Base-by-base conservation (phyloP, 2,329 filamentous ascomycete genomes). In the Didymella segeticola region DNA sequence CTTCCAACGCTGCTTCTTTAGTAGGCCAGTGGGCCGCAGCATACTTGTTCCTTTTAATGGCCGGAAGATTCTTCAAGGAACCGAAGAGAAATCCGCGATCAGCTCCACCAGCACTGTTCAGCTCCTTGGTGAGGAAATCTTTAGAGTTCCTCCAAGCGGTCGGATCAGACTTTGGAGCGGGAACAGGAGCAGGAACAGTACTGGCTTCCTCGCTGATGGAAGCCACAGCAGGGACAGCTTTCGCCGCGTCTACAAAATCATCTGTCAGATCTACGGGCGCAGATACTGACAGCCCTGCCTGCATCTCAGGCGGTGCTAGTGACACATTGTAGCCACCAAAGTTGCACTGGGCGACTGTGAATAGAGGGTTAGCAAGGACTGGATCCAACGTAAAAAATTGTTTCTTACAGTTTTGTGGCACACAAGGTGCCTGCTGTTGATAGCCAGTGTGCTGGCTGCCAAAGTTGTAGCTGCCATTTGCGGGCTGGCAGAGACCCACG, bases 21-120 rank as follows among this genome's bases (percentile, higher is more conserved):
- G 26, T 41, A 14, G 33, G 27, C 48, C 48, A 52, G n/a, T 52
- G 33, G 4, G 26, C 15, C 12, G 38, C 41, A 5, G 41, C 45
- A 15, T 41, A 52, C 7, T 19, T 34, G n/a, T 27, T 20, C 34
- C 27, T 34, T 14, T 41, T 31, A 1, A 3, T 8, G 3, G 27
- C 10, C 12, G 20, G 12, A 9, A 29, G 14, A 1, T 25, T 26
- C 14, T 23, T 20, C 41, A 52, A 33, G 6, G 48, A 52, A 3
- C 38, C 27, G 27, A 39, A 41, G 15, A 52, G 48, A 34, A 34
- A 34, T 2, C 5, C 15, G 7, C 15, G 19, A 11, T 17, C 37
- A 2, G 10, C 4, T 14, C 43, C 10, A n/a, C 38, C 42, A 6
- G 33, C 25, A 10, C 26, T 47, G 11, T 30, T 31, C 12, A 50